These are phyloP conservation scores for Pyrus communis DNA, from an alignment of 306 rosid genomes.

Conservation along the genomic window DNA sequence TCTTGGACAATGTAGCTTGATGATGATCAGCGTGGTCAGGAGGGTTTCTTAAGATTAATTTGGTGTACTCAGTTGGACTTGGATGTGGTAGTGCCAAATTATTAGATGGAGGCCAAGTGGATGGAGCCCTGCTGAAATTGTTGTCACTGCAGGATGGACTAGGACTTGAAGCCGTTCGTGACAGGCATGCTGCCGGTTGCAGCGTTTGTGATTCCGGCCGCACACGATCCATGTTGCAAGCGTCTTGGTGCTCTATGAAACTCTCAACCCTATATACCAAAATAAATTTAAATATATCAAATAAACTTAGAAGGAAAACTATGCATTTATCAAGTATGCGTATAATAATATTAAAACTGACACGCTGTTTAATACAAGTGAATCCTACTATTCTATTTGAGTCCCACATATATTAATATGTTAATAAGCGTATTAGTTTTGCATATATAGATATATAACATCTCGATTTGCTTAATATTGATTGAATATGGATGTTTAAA, in stretches of 20 bases:
- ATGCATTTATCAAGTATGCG: not conserved
- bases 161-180: slow-evolving; percentile 94
- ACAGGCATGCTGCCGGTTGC: slow-evolving; percentile 54
- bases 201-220: slow-evolving; percentile 51
- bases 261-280: slow-evolving; percentile 74
- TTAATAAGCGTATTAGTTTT: not conserved
- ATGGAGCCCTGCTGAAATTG: slow-evolving; percentile 52
- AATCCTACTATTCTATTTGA: not conserved
- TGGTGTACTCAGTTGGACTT: slow-evolving; percentile 1
- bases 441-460: not conserved
- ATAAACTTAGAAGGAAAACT: not conserved
- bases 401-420: not conserved
- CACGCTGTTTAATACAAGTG: not conserved
- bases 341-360: not conserved
- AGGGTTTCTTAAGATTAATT: slow-evolving; percentile 9
- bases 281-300: not conserved
- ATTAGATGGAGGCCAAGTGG: slow-evolving; percentile 25
- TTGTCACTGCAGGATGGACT: slow-evolving; percentile 82
- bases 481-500: too few relatives aligned
- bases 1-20: not conserved
- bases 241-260: slow-evolving; percentile 97
- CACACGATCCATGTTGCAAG: slow-evolving; percentile 77
- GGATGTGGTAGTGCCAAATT: not conserved
- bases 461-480: too few relatives aligned
- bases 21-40: slow-evolving; percentile 28